Percentiles rank a stretch among this genome's conserved stretches.
phyloP scores from a whole-genome alignment of 139 green algal genomes.

The Pedinophyceae sp. region DNA sequence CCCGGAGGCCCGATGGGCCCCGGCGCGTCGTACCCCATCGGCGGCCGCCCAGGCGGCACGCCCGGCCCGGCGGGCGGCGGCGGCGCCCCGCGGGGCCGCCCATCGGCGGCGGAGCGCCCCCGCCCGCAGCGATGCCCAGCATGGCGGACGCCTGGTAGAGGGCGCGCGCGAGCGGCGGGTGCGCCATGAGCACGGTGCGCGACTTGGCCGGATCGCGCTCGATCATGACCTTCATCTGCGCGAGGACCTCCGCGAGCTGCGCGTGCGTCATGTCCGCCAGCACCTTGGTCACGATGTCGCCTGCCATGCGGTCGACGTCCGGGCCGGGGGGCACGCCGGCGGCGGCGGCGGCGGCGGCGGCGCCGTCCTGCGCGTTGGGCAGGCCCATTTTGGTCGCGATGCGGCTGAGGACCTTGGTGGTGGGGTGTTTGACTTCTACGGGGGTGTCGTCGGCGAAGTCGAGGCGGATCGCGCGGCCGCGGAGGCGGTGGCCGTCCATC shows the following conservation, averaged over 20 bases:
- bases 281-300: neutral
- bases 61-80: no score
- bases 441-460: neutral
- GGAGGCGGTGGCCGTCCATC: neutral
- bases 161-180: neutral
- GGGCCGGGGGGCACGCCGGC: no score
- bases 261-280: neutral
- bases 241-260: neutral
- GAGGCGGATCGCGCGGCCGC: neutral
- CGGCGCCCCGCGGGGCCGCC: no score
- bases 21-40: no score
- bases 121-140: neutral
- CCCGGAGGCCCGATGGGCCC: no score
- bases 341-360: no score
- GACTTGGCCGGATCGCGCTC: neutral
- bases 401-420: no score
- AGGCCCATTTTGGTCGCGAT: no score
- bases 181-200: neutral
- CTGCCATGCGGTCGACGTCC: no score
- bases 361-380: no score
- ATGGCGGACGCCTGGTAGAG: neutral
- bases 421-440: no score
- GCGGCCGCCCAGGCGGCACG: neutral
- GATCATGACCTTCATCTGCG: neutral
- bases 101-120: neutral